Conservation (phyloP, 495 filamentous ascomycete genomes). For the Talaromyces nanjingensis region DNA sequence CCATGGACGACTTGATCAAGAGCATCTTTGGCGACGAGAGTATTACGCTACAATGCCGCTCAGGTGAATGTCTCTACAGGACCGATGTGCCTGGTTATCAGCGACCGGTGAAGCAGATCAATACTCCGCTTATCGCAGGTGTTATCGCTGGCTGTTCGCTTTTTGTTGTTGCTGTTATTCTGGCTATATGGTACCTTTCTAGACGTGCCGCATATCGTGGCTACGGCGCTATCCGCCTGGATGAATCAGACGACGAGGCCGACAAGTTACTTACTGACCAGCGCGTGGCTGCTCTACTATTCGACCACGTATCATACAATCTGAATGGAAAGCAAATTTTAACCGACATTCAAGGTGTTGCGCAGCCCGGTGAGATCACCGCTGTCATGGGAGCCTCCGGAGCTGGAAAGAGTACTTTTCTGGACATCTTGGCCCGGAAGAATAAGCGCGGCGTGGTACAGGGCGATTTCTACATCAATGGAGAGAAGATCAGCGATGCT, state of each 20-base stretch:
- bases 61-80: constrained; percentile 87
- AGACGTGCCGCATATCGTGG: constrained; percentile 55
- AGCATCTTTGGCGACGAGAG: constrained; percentile 83
- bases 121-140: constrained; percentile 90
- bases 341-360: constrained; percentile 69
- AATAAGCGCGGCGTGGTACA: constrained; percentile 80
- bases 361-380: constrained; percentile 82
- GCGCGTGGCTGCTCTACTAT: constrained; percentile 81
- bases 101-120: constrained; percentile 87
- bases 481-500: constrained; percentile 75
- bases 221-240: constrained; percentile 70
- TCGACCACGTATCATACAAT: constrained; percentile 79
- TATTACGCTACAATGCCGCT: constrained; percentile 72
- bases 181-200: constrained; percentile 84
- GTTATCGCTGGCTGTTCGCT: constrained; percentile 84
- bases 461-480: constrained; percentile 90
- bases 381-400: constrained; percentile 99
- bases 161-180: constrained; percentile 78
- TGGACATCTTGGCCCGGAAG: constrained; percentile 95
- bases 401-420: constrained; percentile 93
- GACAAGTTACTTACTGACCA: constrained; percentile 83
- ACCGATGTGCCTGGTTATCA: constrained; percentile 89
- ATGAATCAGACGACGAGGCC: constrained; percentile 85
- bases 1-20: constrained; percentile 83
- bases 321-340: constrained; percentile 87